Evolutionary conservation across 495 filamentous ascomycete species (phyloP).

Genomic region (Trichoderma reesei): DNA sequence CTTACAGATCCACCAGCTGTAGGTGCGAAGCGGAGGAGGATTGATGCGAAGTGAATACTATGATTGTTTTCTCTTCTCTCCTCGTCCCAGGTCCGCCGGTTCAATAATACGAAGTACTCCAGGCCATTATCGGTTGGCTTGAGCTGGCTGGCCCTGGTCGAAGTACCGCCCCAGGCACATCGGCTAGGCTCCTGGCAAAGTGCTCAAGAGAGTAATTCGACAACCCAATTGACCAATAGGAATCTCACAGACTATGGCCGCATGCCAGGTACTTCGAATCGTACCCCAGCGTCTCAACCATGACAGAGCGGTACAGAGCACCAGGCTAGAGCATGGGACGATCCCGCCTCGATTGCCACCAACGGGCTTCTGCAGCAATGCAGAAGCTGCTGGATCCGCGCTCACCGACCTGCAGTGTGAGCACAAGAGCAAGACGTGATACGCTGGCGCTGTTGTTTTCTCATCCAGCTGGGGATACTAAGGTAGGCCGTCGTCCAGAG

Average conservation of each 20-base stretch:
- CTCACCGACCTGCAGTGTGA: not conserved
- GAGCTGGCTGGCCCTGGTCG: not conserved
- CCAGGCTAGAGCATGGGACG: not conserved
- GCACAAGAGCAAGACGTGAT: not conserved
- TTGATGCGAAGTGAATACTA: not conserved
- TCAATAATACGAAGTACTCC: too few relatives aligned
- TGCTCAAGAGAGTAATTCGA: not conserved
- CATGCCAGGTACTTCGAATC: too few relatives aligned
- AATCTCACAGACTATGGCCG: not conserved
- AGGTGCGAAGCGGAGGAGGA: not conserved
- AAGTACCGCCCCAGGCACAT: not conserved
- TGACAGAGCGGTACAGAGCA: not conserved
- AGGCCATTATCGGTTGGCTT: not conserved
- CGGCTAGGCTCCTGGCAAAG: not conserved
- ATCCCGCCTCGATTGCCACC: not conserved
- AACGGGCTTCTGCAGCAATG: not conserved
- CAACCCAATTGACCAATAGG: not conserved
- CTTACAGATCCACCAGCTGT: not conserved
- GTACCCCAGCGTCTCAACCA: not conserved
- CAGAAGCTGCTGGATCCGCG: not conserved
- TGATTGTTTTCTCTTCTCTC: too few relatives aligned
- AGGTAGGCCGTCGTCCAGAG: too few relatives aligned
- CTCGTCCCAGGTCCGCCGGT: too few relatives aligned
- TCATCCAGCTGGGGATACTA: not conserved
- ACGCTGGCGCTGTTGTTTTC: not conserved